Percentiles rank a stretch among this genome's conserved stretches.
These are phyloP conservation scores for Pythium biforme DNA, from an alignment of 352 stramenopile genomes.

Conservation along the genomic window DNA sequence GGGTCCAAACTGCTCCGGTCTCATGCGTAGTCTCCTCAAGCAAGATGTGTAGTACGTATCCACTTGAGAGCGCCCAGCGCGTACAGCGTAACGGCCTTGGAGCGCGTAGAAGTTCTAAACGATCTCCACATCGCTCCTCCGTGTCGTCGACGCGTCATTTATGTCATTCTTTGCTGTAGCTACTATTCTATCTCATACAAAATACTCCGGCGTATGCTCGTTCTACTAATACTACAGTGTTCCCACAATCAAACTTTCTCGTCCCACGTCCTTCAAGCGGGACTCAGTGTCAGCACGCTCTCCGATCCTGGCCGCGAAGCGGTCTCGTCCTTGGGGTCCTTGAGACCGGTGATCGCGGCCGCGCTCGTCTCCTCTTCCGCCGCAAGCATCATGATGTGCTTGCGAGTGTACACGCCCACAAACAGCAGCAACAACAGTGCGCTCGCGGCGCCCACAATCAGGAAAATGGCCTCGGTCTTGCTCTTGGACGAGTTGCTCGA, in stretches of 20 bases:
- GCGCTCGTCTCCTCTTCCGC: slow-evolving; percentile 43
- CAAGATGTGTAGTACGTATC: too few species aligned
- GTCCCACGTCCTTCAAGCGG: not conserved
- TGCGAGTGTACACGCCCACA: slow-evolving; percentile 66
- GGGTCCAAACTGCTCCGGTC: too few species aligned
- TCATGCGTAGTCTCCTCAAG: too few species aligned
- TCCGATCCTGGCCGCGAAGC: not conserved
- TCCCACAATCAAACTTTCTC: too few species aligned
- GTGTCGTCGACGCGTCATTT: too few species aligned
- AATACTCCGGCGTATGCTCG: not conserved
- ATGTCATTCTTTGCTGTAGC: not conserved
- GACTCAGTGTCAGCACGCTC: not conserved
- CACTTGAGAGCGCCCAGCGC: too few species aligned
- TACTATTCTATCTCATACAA: not conserved
- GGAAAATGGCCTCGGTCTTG: slow-evolving; percentile 51
- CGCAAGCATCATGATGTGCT: slow-evolving; percentile 55
- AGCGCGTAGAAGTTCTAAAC: too few species aligned
- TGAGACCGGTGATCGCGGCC: not conserved
- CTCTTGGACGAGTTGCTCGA: slow-evolving; percentile 36
- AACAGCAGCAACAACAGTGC: slow-evolving; percentile 59
- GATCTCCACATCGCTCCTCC: too few species aligned
- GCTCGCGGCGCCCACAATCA: slow-evolving; percentile 53
- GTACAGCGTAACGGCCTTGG: too few species aligned
- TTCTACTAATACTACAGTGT: not conserved
- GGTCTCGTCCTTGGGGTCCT: not conserved